Percentiles rank a stretch among this genome's conserved stretches.
Evolutionary conservation across 2,329 filamentous ascomycete species (phyloP).

Genomic region (Exophiala xenobiotica): DNA sequence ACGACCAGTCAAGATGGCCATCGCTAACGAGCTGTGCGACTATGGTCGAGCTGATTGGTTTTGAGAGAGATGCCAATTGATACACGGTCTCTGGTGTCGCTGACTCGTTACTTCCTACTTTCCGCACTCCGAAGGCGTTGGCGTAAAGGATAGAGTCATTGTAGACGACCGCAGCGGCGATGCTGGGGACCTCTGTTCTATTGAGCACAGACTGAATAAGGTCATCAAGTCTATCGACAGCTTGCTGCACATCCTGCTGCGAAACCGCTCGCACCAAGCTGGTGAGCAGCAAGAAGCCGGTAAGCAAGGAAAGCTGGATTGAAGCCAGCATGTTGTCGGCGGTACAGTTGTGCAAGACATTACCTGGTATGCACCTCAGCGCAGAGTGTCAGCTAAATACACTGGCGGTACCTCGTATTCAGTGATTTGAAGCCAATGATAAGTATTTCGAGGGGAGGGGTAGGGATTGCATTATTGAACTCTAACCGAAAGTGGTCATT

Average conservation of each 20-base stretch:
- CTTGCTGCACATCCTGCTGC: neutral
- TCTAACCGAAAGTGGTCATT: neutral
- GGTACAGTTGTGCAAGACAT: too few species aligned
- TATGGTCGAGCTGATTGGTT: slow-evolving; percentile 4
- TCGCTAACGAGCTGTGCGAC: slow-evolving; percentile 3
- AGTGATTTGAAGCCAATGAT: neutral
- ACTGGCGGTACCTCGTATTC: neutral
- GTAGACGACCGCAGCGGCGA: slow-evolving; percentile 7
- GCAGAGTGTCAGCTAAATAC: neutral
- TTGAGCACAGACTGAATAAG: slow-evolving; percentile 2
- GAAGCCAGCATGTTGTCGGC: neutral
- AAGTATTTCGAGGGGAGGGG: neutral
- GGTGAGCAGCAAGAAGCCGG: neutral
- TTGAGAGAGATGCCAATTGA: slow-evolving; percentile 9
- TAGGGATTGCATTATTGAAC: neutral
- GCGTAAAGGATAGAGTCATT: slow-evolving; percentile 5
- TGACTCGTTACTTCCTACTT: slow-evolving; percentile 6
- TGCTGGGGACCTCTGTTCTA: slow-evolving; percentile 1
- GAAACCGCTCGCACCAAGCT: neutral
- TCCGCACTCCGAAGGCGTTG: slow-evolving; percentile 2
- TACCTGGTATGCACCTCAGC: too few species aligned
- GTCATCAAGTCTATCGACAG: neutral
- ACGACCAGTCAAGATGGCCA: slow-evolving; percentile 1
- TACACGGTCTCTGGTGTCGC: slow-evolving; percentile 3
- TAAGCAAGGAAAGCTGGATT: neutral